Conservation (phyloP, 306 rosid genomes). For the Vigna mungo region DNA sequence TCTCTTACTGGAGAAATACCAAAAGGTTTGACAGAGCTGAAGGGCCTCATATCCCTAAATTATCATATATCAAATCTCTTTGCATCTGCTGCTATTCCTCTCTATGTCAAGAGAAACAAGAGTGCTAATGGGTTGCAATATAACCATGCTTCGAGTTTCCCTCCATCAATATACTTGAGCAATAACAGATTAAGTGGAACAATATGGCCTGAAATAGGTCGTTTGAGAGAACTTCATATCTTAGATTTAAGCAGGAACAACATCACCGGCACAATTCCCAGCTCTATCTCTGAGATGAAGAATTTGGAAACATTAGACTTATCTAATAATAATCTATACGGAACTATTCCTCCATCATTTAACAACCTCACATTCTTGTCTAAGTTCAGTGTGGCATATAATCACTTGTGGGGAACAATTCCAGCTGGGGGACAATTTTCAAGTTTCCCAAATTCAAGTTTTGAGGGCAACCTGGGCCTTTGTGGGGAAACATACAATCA, state of each 20-base stretch:
- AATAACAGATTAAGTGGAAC: constrained; percentile 59
- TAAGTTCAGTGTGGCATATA: constrained; percentile 67
- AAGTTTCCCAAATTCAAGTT: constrained; percentile 70
- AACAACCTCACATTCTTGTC: constrained; percentile 67
- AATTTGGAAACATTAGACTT: constrained; percentile 70
- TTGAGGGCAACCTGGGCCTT: constrained; percentile 62
- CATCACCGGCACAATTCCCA: constrained; percentile 61
- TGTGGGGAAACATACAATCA: constrained; percentile 53
- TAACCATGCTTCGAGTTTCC: constrained; percentile 67
- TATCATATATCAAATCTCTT: constrained; percentile 36
- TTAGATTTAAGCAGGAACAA: constrained; percentile 68
- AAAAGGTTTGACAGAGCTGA: constrained; percentile 56
- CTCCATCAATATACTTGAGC: constrained; percentile 69
- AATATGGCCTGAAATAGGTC: constrained; percentile 59
- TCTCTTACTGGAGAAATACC: constrained; percentile 70
- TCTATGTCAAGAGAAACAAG: constrained; percentile 62
- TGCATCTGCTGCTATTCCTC: constrained; percentile 58
- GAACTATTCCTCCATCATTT: constrained; percentile 60
- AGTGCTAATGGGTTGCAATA: constrained; percentile 62
- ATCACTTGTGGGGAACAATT: constrained; percentile 62
- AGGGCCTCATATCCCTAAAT: constrained; percentile 51
- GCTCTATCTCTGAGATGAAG: constrained; percentile 66
- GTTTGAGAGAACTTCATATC: constrained; percentile 55
- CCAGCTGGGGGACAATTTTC: constrained; percentile 67
- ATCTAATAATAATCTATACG: constrained; percentile 63